Base-by-base conservation (phyloP, 768 basidiomycete species). In the Phaeolepiota aurea region DNA sequence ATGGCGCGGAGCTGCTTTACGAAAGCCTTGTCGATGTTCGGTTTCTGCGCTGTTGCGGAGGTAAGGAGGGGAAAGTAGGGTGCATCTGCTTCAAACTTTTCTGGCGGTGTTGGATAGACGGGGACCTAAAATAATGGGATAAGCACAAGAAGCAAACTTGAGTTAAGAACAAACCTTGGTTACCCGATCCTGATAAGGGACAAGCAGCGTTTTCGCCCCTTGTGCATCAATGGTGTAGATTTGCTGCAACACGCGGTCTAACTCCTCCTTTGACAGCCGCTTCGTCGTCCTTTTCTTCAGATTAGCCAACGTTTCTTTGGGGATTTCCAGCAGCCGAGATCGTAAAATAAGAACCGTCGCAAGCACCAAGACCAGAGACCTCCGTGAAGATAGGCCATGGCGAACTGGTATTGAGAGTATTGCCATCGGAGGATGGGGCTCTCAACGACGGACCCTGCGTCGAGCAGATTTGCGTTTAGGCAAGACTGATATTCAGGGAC, bases 1-100 rank as follows among this genome's bases (percentile, higher is more conserved):
- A 94, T 77, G 2, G 87, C 76, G 12, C 75, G 61, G 7, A 94
- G 76, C 53, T 91, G 88, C 14, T 69, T 63, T 44, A 88, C 58
- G 54, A 88, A 91, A 0, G 72, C 61, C 35, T 68, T 63, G 54
- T 89, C 80, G 28, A 88, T 77, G 40, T 77, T 80, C 0, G 85
- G 75, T 56, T 81, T 84, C 3, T 61, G 48, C 37, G 63, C 62
- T 2, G 59, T 53, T 3, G 55, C 48, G 0, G 66, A 52, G 0
- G 72, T 58, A 3, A 81, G 63, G 3, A 71, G 73, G 0, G 82
- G 82, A 50, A 92, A 92, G 51, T 71, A 64, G 10, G 58, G 61
- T 2, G 69, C 71, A 51, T 88, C 76, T 0, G 62, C 52, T 0
- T 55, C 58, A 46, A 87, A 72, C 23, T 74, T 62, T 10, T 66